Base-by-base conservation (phyloP, 108 stramenopile species). In the Nitzschia inconspicua region DNA sequence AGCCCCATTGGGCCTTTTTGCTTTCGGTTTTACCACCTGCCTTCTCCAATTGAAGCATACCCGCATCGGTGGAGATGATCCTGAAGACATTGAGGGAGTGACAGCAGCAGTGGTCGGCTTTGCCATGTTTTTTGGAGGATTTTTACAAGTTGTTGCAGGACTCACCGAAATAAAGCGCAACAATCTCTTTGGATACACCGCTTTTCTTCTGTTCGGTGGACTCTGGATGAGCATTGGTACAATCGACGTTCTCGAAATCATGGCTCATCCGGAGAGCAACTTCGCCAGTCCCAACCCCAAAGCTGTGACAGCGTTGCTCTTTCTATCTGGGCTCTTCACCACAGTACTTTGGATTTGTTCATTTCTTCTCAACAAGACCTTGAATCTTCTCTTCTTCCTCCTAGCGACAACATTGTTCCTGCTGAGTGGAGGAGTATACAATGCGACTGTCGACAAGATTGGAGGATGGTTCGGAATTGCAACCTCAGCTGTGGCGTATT, bases 71-170 rank as follows among this genome's bases (percentile, higher is more conserved):
- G 74, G 74, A 14, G 47, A 70, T 14, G 44, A 57, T 32, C 16
- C 16, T 3, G 65, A 40, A 16, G 75, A 77, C 27, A 20, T 44
- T 7, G 57, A 48, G 4, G 70, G 76, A 11, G 62, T 58, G 26
- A 49, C 68, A 28, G 32, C 48, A 4, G 6, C 68, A 10, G 58
- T 60, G 14, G 22, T 60, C 16, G 76, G 76, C 20, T 77, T 64
- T 25, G 76, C 66, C 24, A 41, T 73, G 19, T 77, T 77, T 52
- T 77, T 70, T 47, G 76, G 76, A 31, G 76, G 76, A 20, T 30
- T 77, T 3, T 41, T 68, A 11, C 76, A 77, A 43, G 14, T 77
- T 1, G 52, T 77, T 48, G 76, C 67, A 20, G 76, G 76, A 3
- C 28, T 77, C 4, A 19, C 44, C n/a, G 76, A 77, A 55, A 31